Evolutionary conservation across 2,329 filamentous ascomycete species (phyloP), one percentile per base, ranked within the genome.

Genomic region (Chaetomium sp.): DNA sequence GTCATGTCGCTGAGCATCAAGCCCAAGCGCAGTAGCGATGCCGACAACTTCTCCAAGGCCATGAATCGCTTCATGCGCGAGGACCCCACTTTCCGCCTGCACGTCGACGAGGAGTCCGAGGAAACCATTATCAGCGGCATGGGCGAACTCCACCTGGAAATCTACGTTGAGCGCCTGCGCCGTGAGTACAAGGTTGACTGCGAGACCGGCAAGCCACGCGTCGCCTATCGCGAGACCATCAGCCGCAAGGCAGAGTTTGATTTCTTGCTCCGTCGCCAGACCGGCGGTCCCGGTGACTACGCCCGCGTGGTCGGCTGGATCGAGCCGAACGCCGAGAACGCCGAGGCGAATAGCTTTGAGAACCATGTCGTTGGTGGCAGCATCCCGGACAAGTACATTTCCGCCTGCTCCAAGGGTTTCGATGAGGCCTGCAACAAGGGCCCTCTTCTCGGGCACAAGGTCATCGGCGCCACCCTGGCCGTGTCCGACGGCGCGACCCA

Each of bases 61-160:
- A 97, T 99, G 85, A 94, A 92, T 71, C 89, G 94, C 64, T 99
- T 99, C 82, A 92, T 96, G 74, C 88, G 94, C 61, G 94, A 99
- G 74, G 94, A 99, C 67, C 94, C 94, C 3, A 99, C 94, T 10
- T 99, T 99, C 83, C 85, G 94, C 53, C 89, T 99, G 40, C 87
- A 90, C 66, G 91, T 96, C 66, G 94, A 99, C 68, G 74, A 83
- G 12, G 94, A 99, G 75, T 92, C 87, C 61, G 88, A 95, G 69
- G 90, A 99, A 77, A 97, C 92, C 48, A 95, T 99, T 68, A 97
- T 99, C 68, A 95, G 89, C 43, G 94, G 94, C 58, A 99, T 99
- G 94, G 94, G 94, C 64, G 94, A 99, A 72, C 74, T 99, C 64
- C 94, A 99, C 72, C 79, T 99, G 34, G 91, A 96, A 68, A 95